These are phyloP conservation scores for Arachis hypogaea DNA, from an alignment of 306 rosid species.

Conservation along the genomic window DNA sequence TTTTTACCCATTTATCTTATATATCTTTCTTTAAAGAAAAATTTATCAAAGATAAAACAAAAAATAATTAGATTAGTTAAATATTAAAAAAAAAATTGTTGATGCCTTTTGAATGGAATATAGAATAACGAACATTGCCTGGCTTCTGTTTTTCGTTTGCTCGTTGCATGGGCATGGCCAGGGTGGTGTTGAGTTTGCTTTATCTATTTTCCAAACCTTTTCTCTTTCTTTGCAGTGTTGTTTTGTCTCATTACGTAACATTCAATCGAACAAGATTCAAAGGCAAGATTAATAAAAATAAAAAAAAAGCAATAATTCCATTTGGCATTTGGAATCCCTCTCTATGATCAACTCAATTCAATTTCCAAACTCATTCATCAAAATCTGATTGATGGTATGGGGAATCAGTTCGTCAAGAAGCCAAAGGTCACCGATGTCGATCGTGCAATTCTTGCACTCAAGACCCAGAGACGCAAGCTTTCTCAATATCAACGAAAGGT, in stretches of 20 bases:
- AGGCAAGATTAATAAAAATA: background rate
- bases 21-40: no score
- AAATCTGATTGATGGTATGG: slow-evolving; percentile 54
- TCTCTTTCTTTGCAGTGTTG: background rate
- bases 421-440: slow-evolving; percentile 95
- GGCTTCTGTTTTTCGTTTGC: background rate
- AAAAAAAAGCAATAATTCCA: background rate
- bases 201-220: background rate
- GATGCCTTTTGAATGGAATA: no score
- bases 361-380: background rate
- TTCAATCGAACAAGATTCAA: background rate
- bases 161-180: no score
- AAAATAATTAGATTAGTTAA: no score
- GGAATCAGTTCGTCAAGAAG: slow-evolving; percentile 88
- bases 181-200: background rate
- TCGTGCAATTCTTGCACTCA: slow-evolving; percentile 92
- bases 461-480: slow-evolving; percentile 95
- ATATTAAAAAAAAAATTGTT: no score
- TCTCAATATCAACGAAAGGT: slow-evolving; percentile 96
- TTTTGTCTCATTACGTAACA: background rate
- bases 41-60: no score
- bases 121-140: background rate
- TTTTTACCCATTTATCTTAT: background rate
- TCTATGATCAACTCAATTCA: background rate
- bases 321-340: slow-evolving; percentile 7